Evolutionary conservation across 306 rosid genomes (phyloP).

Genomic region (Lupinus albus): DNA sequence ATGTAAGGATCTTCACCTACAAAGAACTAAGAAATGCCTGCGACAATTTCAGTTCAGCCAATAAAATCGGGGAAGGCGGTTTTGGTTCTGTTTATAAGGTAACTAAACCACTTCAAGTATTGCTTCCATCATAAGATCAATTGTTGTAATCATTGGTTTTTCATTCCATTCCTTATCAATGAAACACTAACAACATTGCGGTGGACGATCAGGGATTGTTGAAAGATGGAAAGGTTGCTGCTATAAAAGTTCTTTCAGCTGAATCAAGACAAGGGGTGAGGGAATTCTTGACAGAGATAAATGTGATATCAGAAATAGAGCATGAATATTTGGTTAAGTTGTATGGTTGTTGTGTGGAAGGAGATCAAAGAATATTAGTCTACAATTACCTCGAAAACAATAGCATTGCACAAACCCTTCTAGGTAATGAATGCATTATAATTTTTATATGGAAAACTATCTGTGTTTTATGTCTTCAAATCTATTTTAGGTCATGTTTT

Average conservation of each 20-base stretch:
- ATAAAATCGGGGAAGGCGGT: conserved; percentile 97
- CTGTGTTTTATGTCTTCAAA: neutral
- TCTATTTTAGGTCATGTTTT: neutral
- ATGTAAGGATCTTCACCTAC: conserved; percentile 62
- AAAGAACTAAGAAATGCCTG: conserved; percentile 72
- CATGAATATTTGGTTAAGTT: conserved; percentile 85
- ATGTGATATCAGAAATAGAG: conserved; percentile 78
- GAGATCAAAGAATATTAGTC: conserved; percentile 75
- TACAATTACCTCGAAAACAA: conserved; percentile 93
- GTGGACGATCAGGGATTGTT: conserved; percentile 68
- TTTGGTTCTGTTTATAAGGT: conserved; percentile 95
- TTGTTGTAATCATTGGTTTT: conserved; percentile 11
- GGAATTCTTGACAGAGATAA: conserved; percentile 94
- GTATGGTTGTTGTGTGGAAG: conserved; percentile 92
- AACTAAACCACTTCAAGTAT: conserved; percentile 32
- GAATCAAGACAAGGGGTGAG: conserved; percentile 86
- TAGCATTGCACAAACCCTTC: conserved; percentile 80
- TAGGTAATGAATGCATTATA: conserved; percentile 59
- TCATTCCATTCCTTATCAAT: conserved; percentile 26
- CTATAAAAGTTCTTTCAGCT: conserved; percentile 90
- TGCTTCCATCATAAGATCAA: conserved; percentile 29
- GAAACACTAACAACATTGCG: conserved; percentile 31
- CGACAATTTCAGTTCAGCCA: conserved; percentile 63
- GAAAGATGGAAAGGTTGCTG: conserved; percentile 84
- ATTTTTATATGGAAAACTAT: conserved; percentile 18